Conservation (phyloP, 2,329 filamentous ascomycete species). For the Incumbomyces delicatus region DNA sequence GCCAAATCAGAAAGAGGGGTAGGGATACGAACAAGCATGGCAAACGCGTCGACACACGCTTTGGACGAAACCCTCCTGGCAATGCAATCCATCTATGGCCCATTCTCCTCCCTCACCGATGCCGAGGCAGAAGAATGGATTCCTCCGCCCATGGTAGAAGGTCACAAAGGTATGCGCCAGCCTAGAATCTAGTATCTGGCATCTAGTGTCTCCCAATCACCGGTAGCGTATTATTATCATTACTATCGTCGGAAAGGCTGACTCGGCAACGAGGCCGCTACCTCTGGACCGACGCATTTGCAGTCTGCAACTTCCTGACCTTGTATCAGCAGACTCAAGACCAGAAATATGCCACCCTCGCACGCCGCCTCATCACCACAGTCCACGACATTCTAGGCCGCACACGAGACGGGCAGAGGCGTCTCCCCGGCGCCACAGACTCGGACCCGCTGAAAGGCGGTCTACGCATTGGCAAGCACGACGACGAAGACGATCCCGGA, state of each 20-base stretch:
- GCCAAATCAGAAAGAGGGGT: too few species aligned
- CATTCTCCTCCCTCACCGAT: slow-evolving; percentile 24
- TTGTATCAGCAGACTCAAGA: slow-evolving; percentile 35
- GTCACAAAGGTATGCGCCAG: slow-evolving; percentile 31
- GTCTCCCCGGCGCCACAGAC: slow-evolving; percentile 44
- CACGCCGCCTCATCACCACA: slow-evolving; percentile 38
- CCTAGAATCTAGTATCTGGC: too few species aligned
- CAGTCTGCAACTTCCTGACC: slow-evolving; percentile 50
- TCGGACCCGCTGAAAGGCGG: slow-evolving; percentile 44
- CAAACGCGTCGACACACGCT: neutral
- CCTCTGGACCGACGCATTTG: slow-evolving; percentile 53
- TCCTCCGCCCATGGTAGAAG: slow-evolving; percentile 42
- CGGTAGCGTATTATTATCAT: too few species aligned
- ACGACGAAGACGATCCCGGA: slow-evolving; percentile 37
- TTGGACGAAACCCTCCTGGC: slow-evolving; percentile 24
- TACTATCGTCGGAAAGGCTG: too few species aligned
- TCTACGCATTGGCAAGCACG: slow-evolving; percentile 48
- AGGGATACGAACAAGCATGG: neutral
- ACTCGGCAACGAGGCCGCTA: slow-evolving; percentile 40
- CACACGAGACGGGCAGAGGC: slow-evolving; percentile 39
- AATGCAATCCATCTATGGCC: slow-evolving; percentile 34
- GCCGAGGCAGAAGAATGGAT: slow-evolving; percentile 31
- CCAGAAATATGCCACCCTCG: slow-evolving; percentile 40
- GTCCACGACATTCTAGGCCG: slow-evolving; percentile 46
- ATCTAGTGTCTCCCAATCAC: too few species aligned